Conservation (phyloP, 345 rosid genomes). For the Syzygium aqueum region DNA sequence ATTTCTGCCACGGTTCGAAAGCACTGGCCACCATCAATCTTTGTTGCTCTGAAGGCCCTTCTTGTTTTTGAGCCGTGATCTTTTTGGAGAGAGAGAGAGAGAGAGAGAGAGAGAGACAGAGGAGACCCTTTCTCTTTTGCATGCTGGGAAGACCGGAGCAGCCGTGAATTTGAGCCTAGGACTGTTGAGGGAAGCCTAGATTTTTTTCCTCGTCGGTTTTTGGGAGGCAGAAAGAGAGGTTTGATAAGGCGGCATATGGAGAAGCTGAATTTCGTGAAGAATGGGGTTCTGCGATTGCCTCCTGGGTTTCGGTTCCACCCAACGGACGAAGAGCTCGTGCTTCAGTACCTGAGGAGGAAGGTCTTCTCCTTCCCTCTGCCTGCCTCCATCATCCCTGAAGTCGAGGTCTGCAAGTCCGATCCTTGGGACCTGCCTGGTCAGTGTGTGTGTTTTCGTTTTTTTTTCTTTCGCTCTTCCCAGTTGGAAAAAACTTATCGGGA, state of each 20-base stretch:
- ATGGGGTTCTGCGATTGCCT: constrained; percentile 63
- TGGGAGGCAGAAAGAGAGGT: neutral
- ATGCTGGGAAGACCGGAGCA: neutral
- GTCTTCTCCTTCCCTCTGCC: constrained; percentile 62
- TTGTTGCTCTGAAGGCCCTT: neutral
- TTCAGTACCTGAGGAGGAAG: constrained; percentile 64
- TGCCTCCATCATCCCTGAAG: constrained; percentile 80
- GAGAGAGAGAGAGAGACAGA: neutral
- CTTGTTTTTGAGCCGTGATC: neutral
- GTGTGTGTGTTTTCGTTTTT: neutral
- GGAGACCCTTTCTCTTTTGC: neutral
- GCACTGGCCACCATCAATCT: neutral
- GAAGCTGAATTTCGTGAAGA: constrained; percentile 39
- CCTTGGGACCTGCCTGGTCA: constrained; percentile 98
- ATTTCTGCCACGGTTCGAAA: neutral
- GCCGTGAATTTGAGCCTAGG: neutral
- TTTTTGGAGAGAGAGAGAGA: neutral
- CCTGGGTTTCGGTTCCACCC: constrained; percentile 97
- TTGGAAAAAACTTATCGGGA: neutral
- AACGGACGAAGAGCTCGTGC: constrained; percentile 81
- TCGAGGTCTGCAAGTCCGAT: constrained; percentile 81
- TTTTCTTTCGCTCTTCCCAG: too few relatives aligned
- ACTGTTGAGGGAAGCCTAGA: neutral
- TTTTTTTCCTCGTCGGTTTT: neutral
- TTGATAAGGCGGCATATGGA: constrained; percentile 17